phyloP scores from a whole-genome alignment of 768 basidiomycete genomes.

The Tulasnella sp. region DNA sequence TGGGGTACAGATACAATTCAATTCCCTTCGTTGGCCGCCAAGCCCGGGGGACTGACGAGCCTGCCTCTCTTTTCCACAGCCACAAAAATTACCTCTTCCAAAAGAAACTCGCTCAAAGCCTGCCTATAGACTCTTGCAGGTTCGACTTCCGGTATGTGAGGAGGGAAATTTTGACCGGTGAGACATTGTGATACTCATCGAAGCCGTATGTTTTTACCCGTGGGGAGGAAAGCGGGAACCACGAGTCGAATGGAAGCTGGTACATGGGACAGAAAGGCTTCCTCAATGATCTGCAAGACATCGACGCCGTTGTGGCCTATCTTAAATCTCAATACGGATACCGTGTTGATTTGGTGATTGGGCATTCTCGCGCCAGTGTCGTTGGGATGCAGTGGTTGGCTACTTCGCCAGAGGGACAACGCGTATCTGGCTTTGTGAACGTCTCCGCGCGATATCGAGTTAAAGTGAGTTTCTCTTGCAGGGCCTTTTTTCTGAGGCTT shows the following conservation, averaged over 20 bases:
- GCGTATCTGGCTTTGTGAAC: slow-evolving; percentile 63
- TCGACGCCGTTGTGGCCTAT: slow-evolving; percentile 65
- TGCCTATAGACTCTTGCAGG: slow-evolving; percentile 80
- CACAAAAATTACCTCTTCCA: slow-evolving; percentile 87
- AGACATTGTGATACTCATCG: neutral
- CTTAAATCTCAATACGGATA: slow-evolving; percentile 63
- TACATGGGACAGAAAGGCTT: slow-evolving; percentile 56
- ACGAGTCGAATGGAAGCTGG: slow-evolving; percentile 74
- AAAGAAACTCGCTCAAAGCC: slow-evolving; percentile 63
- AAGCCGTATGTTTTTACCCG: neutral
- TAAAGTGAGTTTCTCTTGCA: slow-evolving; percentile 54
- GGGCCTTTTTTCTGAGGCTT: neutral
- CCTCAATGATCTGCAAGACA: slow-evolving; percentile 64
- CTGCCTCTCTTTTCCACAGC: slow-evolving; percentile 46
- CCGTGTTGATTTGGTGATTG: slow-evolving; percentile 67
- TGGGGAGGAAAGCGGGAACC: slow-evolving; percentile 61
- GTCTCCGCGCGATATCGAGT: slow-evolving; percentile 79
- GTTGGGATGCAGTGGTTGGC: slow-evolving; percentile 70
- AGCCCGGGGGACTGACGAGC: neutral
- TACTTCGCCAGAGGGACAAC: slow-evolving; percentile 57
- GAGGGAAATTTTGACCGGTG: neutral
- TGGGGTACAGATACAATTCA: slow-evolving; percentile 61
- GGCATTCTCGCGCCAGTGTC: slow-evolving; percentile 77
- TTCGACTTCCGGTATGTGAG: slow-evolving; percentile 78
- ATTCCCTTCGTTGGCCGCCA: neutral